These are phyloP conservation scores for Fusarium dimerum DNA, from an alignment of 2,329 filamentous ascomycete genomes.

Conservation along the genomic window DNA sequence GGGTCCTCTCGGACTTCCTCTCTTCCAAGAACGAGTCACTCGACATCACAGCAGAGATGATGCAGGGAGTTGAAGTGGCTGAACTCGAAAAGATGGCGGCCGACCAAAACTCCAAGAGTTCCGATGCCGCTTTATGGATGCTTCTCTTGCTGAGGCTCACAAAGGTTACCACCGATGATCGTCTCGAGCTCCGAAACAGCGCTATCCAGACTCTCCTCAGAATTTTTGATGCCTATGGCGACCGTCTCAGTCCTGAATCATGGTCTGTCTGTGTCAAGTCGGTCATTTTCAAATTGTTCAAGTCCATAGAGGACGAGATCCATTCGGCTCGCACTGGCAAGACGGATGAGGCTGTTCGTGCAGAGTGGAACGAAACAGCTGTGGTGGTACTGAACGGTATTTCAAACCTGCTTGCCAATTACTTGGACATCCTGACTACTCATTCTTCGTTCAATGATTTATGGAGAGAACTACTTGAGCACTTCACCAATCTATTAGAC, in stretches of 20 bases:
- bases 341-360: conserved; percentile 44
- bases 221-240: conserved; percentile 90
- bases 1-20: conserved; percentile 90
- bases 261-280: conserved; percentile 83
- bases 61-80: conserved; percentile 48
- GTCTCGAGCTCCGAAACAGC: conserved; percentile 78
- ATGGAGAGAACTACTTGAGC: conserved; percentile 73
- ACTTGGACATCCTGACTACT: conserved; percentile 70
- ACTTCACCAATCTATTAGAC: conserved; percentile 65
- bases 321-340: conserved; percentile 39
- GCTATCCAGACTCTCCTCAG: conserved; percentile 88
- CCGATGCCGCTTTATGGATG: conserved; percentile 76
- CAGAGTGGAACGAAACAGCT: conserved; percentile 73
- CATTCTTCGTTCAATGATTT: conserved; percentile 68
- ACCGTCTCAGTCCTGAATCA: conserved; percentile 72
- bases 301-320: conserved; percentile 65
- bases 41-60: conserved; percentile 57
- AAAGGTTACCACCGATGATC: conserved; percentile 68
- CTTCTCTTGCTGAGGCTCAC: conserved; percentile 71
- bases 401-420: conserved; percentile 71
- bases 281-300: conserved; percentile 77
- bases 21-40: conserved; percentile 60
- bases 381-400: conserved; percentile 74
- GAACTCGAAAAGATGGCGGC: conserved; percentile 62
- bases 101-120: conserved; percentile 58